Base-by-base conservation (phyloP, 352 stramenopile genomes). In the Aphanomyces invadans region DNA sequence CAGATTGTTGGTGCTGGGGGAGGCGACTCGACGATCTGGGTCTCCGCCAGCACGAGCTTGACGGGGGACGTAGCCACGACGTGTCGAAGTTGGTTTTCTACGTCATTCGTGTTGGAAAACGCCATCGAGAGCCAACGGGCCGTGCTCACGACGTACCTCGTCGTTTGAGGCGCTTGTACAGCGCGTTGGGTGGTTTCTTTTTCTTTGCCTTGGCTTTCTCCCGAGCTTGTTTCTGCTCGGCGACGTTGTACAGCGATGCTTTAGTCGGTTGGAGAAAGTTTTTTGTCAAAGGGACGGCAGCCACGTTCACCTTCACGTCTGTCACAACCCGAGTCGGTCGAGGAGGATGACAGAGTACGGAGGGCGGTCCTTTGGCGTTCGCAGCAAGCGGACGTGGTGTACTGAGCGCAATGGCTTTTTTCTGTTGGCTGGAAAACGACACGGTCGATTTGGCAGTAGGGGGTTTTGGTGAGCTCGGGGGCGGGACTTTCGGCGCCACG, bases 391-490 rank as follows among this genome's bases (percentile, higher is more conserved):
- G 70, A 45, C 87, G 87, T 0, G 83, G 80, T 1, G 81, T 81
- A 51, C 81, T 90, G 11, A 92, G 69, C 60, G 85, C 72, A 29
- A 70, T 89, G 0, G 80, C 72, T 25, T 78, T 73, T 28, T 76
- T 78, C 45, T 83, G 72, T 17, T 92, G 83, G 0, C 55, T 59
- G 62, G 49, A 67, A 0, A 71, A 61, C 0, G 57, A 28, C 26
- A 69, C 69, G 33, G 79, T 88, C 49, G 78, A 75, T 19, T 68
- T 62, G 26, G 78, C 77, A 52, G 71, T 80, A 12, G 73, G 70
- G 19, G 55, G 33, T 28, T 71, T 61, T 23, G 76, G 71, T 2
- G 73, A 70, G 19, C 81, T 62, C 0, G 79, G 70, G 32, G 71
- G 74, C 0, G 56, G 29, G 4, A 28, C 38, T 38, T 66, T 66